Conservation (phyloP, 2,329 filamentous ascomycete species). For the Coniochaeta hoffmannii region DNA sequence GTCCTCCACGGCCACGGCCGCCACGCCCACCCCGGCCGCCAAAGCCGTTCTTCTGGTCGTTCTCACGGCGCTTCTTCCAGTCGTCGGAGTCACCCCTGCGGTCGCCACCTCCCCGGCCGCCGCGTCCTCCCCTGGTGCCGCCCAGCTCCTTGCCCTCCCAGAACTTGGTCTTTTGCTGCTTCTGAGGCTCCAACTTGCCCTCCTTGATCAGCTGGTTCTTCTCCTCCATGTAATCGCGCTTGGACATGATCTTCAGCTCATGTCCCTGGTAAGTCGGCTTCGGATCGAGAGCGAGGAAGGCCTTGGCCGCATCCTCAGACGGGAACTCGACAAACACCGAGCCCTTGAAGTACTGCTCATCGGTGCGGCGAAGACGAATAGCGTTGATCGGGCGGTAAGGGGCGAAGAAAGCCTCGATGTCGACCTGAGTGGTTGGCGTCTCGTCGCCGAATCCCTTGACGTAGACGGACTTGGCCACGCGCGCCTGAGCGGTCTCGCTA, state of each 20-base stretch:
- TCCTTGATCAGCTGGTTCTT: slow-evolving; percentile 66
- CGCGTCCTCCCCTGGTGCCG: neutral
- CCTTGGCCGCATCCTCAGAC: slow-evolving; percentile 67
- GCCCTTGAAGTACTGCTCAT: slow-evolving; percentile 78
- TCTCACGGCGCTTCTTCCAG: slow-evolving; percentile 57
- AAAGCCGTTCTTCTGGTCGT: slow-evolving; percentile 55
- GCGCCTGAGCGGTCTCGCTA: slow-evolving; percentile 53
- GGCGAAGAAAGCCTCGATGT: slow-evolving; percentile 87
- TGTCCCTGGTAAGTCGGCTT: slow-evolving; percentile 79
- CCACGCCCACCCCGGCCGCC: slow-evolving; percentile 29
- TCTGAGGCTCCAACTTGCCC: slow-evolving; percentile 58
- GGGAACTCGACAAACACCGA: slow-evolving; percentile 94
- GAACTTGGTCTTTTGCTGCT: slow-evolving; percentile 32
- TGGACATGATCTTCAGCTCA: slow-evolving; percentile 76
- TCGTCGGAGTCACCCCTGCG: slow-evolving; percentile 42
- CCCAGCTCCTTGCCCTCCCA: slow-evolving; percentile 39
- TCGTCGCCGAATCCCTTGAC: slow-evolving; percentile 91
- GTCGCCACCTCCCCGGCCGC: slow-evolving; percentile 26
- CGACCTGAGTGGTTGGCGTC: slow-evolving; percentile 77
- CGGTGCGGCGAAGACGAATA: slow-evolving; percentile 76
- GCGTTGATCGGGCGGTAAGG: slow-evolving; percentile 71
- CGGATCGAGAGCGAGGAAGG: slow-evolving; percentile 72
- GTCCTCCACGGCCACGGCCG: slow-evolving; percentile 26
- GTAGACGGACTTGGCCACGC: slow-evolving; percentile 68
- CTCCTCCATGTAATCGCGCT: slow-evolving; percentile 78